Conservation (phyloP, 257 asterid genomes). For the Petunia secreta region DNA sequence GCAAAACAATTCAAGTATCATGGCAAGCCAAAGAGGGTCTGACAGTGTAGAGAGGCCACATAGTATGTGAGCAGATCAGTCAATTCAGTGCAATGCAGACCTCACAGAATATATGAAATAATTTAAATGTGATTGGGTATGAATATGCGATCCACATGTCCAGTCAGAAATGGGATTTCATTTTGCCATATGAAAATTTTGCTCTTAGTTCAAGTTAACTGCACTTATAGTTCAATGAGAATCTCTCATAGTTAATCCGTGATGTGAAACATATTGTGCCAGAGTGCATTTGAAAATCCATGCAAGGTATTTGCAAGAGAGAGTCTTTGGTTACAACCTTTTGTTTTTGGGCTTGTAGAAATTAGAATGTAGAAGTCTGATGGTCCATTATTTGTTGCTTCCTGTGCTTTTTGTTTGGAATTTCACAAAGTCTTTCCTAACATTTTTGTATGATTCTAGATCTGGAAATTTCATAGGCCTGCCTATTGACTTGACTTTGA, state of each 20-base stretch:
- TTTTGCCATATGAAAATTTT: neutral
- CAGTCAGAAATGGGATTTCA: slow-evolving; percentile 6
- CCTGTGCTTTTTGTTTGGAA: slow-evolving; percentile 16
- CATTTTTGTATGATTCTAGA: slow-evolving; percentile 10
- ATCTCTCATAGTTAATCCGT: neutral
- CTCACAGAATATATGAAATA: neutral
- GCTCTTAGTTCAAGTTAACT: slow-evolving; percentile 15
- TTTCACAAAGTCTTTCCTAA: neutral
- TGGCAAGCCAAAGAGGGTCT: slow-evolving; percentile 18
- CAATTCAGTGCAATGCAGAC: slow-evolving; percentile 10
- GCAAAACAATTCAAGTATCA: neutral
- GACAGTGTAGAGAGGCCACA: neutral
- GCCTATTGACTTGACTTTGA: neutral
- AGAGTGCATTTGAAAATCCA: slow-evolving; percentile 1
- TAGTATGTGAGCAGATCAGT: slow-evolving; percentile 3
- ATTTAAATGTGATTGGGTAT: slow-evolving; percentile 9
- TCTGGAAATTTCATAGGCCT: slow-evolving; percentile 12
- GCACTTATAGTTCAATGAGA: neutral
- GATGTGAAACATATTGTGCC: slow-evolving; percentile 13
- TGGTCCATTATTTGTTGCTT: slow-evolving; percentile 3
- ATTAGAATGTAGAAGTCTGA: neutral
- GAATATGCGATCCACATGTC: neutral
- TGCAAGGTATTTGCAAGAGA: slow-evolving; percentile 14
- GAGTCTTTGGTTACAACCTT: neutral
- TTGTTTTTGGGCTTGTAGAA: neutral